Evolutionary conservation across 345 rosid species (phyloP), one percentile per base, ranked within the genome.

Genomic region (Passiflora organensis): DNA sequence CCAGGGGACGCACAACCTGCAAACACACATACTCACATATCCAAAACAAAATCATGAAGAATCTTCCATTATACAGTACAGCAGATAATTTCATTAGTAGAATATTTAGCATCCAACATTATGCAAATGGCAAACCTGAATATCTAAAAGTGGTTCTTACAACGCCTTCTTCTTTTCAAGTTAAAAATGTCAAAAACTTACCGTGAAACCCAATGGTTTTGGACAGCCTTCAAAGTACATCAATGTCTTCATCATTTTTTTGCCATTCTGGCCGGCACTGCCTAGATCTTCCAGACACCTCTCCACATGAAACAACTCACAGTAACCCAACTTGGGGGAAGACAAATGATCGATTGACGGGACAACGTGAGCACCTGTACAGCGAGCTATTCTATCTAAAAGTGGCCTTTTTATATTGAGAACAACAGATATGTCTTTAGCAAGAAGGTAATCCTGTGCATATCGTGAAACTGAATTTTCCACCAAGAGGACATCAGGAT

Each of bases 161-260:
- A n/a, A n/a, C n/a, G n/a, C n/a, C n/a, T n/a, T n/a, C n/a, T n/a
- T n/a, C n/a, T 39, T 43, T 17, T 16, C 36, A 43, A 64, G 42
- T 49, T 48, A 43, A 8, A 28, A 28, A 50, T 41, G 60, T 69
- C 21, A 25, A 45, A 37, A 55, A 78, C 96, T 89, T 84, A 89
- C 99, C 32, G 99, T 94, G 63, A 73, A 94, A 60, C 97, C 97
- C 60, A 89, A 70, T 47, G 96, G 99, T 80, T 80, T 89, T 72
- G 99, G 97, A 77, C 99, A 94, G 62, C 86, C 86, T 68, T 94
- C 96, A 69, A 94, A 89, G 68, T 74, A 83, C 97, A 89, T 94
- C 59, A 94, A 72, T 19, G 96, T 89, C 82, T 89, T 89, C 64
- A 77, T 68, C 74, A 76, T 52, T 63, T 82, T 87, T 73, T 87